These are phyloP conservation scores for Atkinsonella texensis DNA, from an alignment of 2,329 filamentous ascomycete genomes.

Conservation along the genomic window DNA sequence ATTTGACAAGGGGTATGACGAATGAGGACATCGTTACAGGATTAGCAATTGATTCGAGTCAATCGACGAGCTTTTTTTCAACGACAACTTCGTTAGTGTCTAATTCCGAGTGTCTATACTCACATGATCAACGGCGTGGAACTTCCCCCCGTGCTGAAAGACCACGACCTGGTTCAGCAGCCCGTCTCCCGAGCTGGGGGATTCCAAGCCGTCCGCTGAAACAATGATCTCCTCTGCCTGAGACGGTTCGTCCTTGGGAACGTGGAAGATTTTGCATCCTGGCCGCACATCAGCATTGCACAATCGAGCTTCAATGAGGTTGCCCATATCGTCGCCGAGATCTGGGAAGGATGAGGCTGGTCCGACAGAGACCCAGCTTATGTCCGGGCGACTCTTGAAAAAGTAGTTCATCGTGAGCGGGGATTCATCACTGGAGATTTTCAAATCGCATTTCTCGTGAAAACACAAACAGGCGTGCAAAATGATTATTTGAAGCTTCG, in stretches of 20 bases:
- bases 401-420: slow-evolving; percentile 14
- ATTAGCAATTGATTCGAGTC: background rate
- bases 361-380: slow-evolving; percentile 42
- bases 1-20: slow-evolving; percentile 51
- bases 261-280: slow-evolving; percentile 46
- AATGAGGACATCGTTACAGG: slow-evolving; percentile 52
- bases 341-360: slow-evolving; percentile 42
- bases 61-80: background rate
- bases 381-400: slow-evolving; percentile 7
- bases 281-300: slow-evolving; percentile 30
- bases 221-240: slow-evolving; percentile 20
- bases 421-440: too few relatives aligned
- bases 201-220: slow-evolving; percentile 11
- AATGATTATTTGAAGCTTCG: too few relatives aligned
- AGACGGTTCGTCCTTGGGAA: slow-evolving; percentile 29
- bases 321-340: slow-evolving; percentile 27
- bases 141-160: slow-evolving; percentile 48
- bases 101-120: slow-evolving; percentile 15
- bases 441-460: too few relatives aligned
- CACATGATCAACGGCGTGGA: slow-evolving; percentile 60
- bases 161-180: slow-evolving; percentile 51
- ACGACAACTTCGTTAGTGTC: background rate
- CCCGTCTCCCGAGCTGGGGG: slow-evolving; percentile 10
- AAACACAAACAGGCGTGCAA: too few relatives aligned
- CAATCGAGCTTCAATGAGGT: slow-evolving; percentile 23